Evolutionary conservation across 352 stramenopile genomes (phyloP).

Genomic region (Globisporangium cederbergense): DNA sequence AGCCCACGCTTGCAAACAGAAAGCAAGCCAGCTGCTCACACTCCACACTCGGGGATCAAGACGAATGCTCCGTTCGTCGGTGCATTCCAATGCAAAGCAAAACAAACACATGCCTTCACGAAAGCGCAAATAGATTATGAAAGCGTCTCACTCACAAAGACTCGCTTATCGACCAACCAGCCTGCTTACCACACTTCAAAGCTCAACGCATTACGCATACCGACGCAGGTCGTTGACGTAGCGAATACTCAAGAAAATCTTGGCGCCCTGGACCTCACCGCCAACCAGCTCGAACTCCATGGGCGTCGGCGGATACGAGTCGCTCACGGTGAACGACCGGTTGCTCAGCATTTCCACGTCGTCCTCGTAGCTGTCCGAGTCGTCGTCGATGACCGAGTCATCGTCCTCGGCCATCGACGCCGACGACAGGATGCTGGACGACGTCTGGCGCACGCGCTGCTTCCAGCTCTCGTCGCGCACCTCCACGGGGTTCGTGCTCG

Average conservation of each 20-base stretch:
- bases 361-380: slow-evolving; percentile 62
- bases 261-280: slow-evolving; percentile 41
- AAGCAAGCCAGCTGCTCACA: no score
- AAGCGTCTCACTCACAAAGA: no score
- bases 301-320: slow-evolving; percentile 45
- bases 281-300: slow-evolving; percentile 46
- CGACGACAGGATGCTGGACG: slow-evolving; percentile 31
- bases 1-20: no score
- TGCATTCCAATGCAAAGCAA: no score
- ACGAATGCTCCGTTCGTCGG: no score
- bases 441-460: slow-evolving; percentile 44
- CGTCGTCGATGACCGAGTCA: slow-evolving; percentile 12
- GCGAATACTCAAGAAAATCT: slow-evolving; percentile 75
- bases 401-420: slow-evolving; percentile 23
- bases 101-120: no score
- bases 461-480: slow-evolving; percentile 67
- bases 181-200: no score
- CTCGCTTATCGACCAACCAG: no score
- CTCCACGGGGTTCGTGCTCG: slow-evolving; percentile 38
- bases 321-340: slow-evolving; percentile 48
- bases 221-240: slow-evolving; percentile 88
- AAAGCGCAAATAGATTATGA: no score
- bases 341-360: slow-evolving; percentile 60
- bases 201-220: slow-evolving; percentile 35
- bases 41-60: no score